phyloP scores from a whole-genome alignment of 805 yeast species.

The Candida mattraensis region DNA sequence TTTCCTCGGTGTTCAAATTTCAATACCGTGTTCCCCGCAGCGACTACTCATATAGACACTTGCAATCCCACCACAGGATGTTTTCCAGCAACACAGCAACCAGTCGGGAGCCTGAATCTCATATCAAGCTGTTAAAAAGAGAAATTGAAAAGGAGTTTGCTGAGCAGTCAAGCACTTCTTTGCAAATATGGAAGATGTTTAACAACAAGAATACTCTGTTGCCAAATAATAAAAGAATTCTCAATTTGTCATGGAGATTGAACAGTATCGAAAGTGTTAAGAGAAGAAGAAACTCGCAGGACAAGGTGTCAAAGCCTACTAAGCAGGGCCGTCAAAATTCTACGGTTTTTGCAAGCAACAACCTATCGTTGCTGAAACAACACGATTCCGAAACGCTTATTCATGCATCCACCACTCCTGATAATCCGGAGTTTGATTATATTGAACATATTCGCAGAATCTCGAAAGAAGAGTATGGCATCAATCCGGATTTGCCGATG shows the following conservation, averaged over 20 bases:
- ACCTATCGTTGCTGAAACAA: constrained; percentile 19
- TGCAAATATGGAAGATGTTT: constrained; percentile 38
- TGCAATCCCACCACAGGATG: constrained; percentile 4
- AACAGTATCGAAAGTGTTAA: constrained; percentile 32
- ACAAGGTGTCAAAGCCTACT: constrained; percentile 3
- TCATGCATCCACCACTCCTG: constrained; percentile 20
- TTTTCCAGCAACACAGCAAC: constrained; percentile 2
- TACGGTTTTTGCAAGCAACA: constrained; percentile 13
- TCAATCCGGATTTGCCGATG: constrained; percentile 23
- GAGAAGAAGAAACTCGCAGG: constrained; percentile 13
- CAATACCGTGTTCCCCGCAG: too few species aligned
- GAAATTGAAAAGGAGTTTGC: constrained; percentile 32
- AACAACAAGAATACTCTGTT: constrained; percentile 34
- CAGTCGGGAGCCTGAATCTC: constrained; percentile 14
- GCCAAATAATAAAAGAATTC: constrained; percentile 36
- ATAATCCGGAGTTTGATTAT: constrained; percentile 36
- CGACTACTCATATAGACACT: background rate
- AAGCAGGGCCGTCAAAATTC: constrained; percentile 1
- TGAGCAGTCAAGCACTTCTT: constrained; percentile 29
- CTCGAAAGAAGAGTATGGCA: constrained; percentile 36
- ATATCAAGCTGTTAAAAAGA: constrained; percentile 23
- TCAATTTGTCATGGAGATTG: constrained; percentile 38
- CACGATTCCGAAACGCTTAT: constrained; percentile 19
- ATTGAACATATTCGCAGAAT: constrained; percentile 38
- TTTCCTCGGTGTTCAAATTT: too few species aligned